A percentile compares a stretch with the other conserved stretches of the same genome.
These are phyloP conservation scores for Lachnellula hyalina DNA, from an alignment of 2,329 filamentous ascomycete genomes.

Conservation along the genomic window DNA sequence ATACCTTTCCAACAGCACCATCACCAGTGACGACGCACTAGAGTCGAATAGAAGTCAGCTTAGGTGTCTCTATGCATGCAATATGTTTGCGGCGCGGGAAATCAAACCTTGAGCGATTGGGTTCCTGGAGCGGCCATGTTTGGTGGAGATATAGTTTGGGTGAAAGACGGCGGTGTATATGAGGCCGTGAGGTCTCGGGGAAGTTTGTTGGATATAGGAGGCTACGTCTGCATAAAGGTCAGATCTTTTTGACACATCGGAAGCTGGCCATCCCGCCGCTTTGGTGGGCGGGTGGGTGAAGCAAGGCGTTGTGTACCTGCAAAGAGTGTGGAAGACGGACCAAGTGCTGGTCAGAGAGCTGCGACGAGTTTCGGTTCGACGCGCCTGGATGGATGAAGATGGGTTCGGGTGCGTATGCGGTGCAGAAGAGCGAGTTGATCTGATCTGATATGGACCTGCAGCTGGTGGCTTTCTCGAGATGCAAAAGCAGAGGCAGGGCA, in stretches of 20 bases:
- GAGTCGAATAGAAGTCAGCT: slow-evolving; percentile 21
- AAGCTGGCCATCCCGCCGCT: slow-evolving; percentile 21
- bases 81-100: slow-evolving; percentile 6
- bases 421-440: not conserved
- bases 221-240: slow-evolving; percentile 23
- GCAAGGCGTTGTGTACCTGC: slow-evolving; percentile 6
- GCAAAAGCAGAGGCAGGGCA: not conserved
- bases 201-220: slow-evolving; percentile 18
- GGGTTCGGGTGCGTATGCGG: slow-evolving; percentile 1
- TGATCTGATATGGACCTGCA: not conserved
- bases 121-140: slow-evolving; percentile 70
- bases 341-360: slow-evolving; percentile 6
- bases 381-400: not conserved
- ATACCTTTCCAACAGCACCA: slow-evolving; percentile 97
- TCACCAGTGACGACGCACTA: slow-evolving; percentile 99
- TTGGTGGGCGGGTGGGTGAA: slow-evolving; percentile 8
- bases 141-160: slow-evolving; percentile 12
- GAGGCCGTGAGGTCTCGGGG: slow-evolving; percentile 10
- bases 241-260: slow-evolving; percentile 27
- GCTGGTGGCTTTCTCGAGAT: not conserved
- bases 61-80: slow-evolving; percentile 7
- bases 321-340: not conserved
- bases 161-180: slow-evolving; percentile 7
- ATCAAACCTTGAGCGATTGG: slow-evolving; percentile 80
- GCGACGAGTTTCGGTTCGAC: slow-evolving; percentile 12